Evolutionary conservation across 495 filamentous ascomycete species (phyloP).

Genomic region (Aspergillus funiculosus): DNA sequence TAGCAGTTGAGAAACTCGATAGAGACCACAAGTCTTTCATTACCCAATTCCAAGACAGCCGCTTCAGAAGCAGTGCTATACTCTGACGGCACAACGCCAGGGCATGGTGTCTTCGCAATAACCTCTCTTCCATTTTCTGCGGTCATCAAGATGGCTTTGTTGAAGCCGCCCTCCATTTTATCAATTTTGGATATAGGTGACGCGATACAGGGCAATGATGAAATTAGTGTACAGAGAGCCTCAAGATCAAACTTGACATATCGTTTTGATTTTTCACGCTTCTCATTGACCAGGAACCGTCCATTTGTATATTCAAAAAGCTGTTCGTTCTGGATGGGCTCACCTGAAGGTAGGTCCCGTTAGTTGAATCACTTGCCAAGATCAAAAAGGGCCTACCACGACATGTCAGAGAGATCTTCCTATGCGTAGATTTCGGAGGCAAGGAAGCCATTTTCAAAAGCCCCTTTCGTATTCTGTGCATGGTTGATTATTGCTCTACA

Average conservation of each 20-base stretch:
- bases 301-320: slow-evolving; percentile 26
- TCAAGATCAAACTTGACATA: slow-evolving; percentile 25
- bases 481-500: no score
- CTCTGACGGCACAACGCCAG: slow-evolving; percentile 19
- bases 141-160: slow-evolving; percentile 28
- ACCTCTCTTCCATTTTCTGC: slow-evolving; percentile 25
- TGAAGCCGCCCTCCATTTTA: slow-evolving; percentile 33
- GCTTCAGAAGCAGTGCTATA: slow-evolving; percentile 31
- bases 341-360: not conserved
- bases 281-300: slow-evolving; percentile 26
- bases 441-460: not conserved
- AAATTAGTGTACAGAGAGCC: slow-evolving; percentile 23
- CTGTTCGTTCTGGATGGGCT: not conserved
- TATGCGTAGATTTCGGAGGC: not conserved
- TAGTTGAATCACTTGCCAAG: not conserved
- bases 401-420: not conserved
- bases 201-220: slow-evolving; percentile 11
- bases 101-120: slow-evolving; percentile 25
- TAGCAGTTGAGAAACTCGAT: not conserved
- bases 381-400: not conserved
- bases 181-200: slow-evolving; percentile 23
- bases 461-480: not conserved
- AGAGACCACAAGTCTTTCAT: not conserved
- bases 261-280: slow-evolving; percentile 16
- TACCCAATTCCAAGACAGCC: slow-evolving; percentile 27